Evolutionary conservation across 2,329 filamentous ascomycete genomes (phyloP).

Genomic region (Aureobasidium sp.): DNA sequence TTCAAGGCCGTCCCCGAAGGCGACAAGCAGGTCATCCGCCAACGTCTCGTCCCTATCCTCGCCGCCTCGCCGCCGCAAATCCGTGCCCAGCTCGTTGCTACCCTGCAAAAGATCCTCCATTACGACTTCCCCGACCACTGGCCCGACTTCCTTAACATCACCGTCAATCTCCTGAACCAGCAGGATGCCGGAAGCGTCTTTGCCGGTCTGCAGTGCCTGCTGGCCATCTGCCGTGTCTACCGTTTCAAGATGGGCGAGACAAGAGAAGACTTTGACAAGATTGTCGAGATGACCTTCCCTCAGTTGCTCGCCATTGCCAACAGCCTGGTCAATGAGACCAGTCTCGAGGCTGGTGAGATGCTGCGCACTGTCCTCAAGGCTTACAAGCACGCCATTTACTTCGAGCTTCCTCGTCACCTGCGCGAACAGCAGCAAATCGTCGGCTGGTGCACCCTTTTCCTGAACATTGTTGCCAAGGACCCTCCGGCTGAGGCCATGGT

Average conservation of each 20-base stretch:
- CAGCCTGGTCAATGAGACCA: slow-evolving; percentile 82
- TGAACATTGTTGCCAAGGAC: slow-evolving; percentile 80
- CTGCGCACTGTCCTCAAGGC: slow-evolving; percentile 89
- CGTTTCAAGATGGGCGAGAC: slow-evolving; percentile 83
- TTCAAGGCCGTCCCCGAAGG: slow-evolving; percentile 75
- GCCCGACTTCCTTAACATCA: slow-evolving; percentile 92
- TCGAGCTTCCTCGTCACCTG: slow-evolving; percentile 69
- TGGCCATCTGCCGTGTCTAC: slow-evolving; percentile 93
- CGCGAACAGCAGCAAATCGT: slow-evolving; percentile 78
- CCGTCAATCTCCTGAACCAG: slow-evolving; percentile 77
- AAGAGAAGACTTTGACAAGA: slow-evolving; percentile 84
- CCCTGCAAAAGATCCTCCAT: slow-evolving; percentile 92
- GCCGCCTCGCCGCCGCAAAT: slow-evolving; percentile 68
- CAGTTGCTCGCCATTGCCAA: slow-evolving; percentile 80
- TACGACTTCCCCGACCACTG: slow-evolving; percentile 91
- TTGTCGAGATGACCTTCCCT: slow-evolving; percentile 86
- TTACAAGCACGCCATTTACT: slow-evolving; percentile 98
- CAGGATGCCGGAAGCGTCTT: slow-evolving; percentile 83
- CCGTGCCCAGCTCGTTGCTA: slow-evolving; percentile 86
- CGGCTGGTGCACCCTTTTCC: slow-evolving; percentile 92
- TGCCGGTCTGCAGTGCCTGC: slow-evolving; percentile 84
- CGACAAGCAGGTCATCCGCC: slow-evolving; percentile 80
- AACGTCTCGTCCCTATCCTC: slow-evolving; percentile 82
- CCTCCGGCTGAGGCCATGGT: slow-evolving; percentile 71
- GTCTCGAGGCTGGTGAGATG: slow-evolving; percentile 93